Evolutionary conservation across 805 yeast species (phyloP).

Genomic region (Barnettozyma californica): DNA sequence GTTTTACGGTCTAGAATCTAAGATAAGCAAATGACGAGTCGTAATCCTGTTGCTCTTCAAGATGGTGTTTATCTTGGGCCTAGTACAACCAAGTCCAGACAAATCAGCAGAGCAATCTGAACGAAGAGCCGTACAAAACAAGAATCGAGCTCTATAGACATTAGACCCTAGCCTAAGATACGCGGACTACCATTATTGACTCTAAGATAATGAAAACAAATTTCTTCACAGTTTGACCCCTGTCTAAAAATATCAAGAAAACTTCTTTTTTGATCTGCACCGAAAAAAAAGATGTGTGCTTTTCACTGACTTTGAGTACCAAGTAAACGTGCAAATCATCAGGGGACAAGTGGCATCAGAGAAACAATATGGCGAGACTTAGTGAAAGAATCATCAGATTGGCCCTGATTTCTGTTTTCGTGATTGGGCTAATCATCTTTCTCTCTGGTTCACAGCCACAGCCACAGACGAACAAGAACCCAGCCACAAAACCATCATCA

Average conservation of each 20-base stretch:
- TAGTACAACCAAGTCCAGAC: neutral
- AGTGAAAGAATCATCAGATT: constrained; percentile 18
- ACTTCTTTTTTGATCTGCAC: too few relatives aligned
- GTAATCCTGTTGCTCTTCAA: neutral
- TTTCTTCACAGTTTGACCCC: too few relatives aligned
- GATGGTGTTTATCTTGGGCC: neutral
- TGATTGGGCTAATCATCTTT: constrained; percentile 16
- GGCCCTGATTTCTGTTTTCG: constrained; percentile 15
- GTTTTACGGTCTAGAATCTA: neutral
- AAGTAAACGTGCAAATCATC: neutral
- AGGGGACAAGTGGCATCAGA: neutral
- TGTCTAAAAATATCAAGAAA: too few relatives aligned
- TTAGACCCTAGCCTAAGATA: neutral
- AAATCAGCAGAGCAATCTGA: too few relatives aligned
- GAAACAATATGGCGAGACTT: constrained; percentile 16
- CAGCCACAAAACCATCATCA: neutral
- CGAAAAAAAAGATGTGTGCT: too few relatives aligned
- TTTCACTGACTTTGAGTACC: neutral
- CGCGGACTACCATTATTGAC: neutral
- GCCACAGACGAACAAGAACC: neutral
- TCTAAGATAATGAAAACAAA: too few relatives aligned
- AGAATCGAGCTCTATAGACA: neutral
- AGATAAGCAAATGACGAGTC: neutral
- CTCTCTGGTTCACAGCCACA: constrained; percentile 11
- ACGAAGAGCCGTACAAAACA: neutral